Evolutionary conservation across 192 early-diverging fungal species (phyloP), one percentile per base, ranked within the genome.

Genomic region (Oehlia diaphana): DNA sequence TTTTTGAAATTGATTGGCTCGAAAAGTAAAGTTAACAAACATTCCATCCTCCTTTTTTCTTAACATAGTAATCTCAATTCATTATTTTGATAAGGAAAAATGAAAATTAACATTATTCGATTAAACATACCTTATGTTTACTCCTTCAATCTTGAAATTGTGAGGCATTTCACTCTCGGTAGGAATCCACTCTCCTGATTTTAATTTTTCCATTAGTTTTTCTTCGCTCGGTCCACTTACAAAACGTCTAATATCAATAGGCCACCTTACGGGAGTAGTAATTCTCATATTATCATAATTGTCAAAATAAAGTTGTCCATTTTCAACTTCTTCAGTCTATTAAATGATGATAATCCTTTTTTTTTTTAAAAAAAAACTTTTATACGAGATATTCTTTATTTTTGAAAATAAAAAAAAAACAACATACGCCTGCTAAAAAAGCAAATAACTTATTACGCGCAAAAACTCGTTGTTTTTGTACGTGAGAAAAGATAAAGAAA

Each of bases 1-100:
- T 44, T 76, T 86, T 71, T 77, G 73, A 74, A 5, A 73, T 39
- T 81, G 80, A 79, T 44, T 80, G 63, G 70, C 72, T 69, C 49
- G 80, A 73, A 85, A 91, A 35, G 81, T 78, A 66, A 90, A 89
- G 49, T 87, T 83, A 0, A 90, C 85, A 80, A 92, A 84, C 77
- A 86, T 86, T 58, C 88, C 88, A 10, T 86, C 88, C 31, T 89
- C 88, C 64, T 86, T 87, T 23, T 82, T 62, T 49, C 88, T 47
- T 87, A 72, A 50, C 10, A 74, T 81, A 23, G 1, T 62, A 58
- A 39, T 39, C 64, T 14, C 16, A 26, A 13, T 19, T 10, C n/a
- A 9, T 37, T 3, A 42, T 42, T 37, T 37, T 61, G 26, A 80
- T 9, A 13, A 21, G 19, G 35, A 37, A 35, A 44, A 42, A 78